Base-by-base conservation (phyloP, 306 rosid genomes). In the Crataegus laevigata region DNA sequence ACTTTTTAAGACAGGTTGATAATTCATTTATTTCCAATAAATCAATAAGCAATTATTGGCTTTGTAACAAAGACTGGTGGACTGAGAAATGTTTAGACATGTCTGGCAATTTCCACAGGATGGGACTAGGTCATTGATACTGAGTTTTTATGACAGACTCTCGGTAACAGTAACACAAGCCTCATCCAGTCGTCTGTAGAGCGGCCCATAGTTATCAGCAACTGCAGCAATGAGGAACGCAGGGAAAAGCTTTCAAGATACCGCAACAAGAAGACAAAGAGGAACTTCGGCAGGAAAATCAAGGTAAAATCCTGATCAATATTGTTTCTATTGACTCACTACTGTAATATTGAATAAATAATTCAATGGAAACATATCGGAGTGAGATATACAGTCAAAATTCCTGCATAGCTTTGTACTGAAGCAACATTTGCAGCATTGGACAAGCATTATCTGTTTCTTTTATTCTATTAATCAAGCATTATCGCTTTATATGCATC, bases 221-320 rank as follows among this genome's bases (percentile, higher is more conserved):
- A 91, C 86, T 88, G 89, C 85, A 91, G 79, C 78, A 84, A 85
- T 0, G 96, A 96, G 82, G 98, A 90, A 38, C 99, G 99, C 72
- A 78, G 2, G 59, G 96, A 96, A 80, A 89, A 96, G 86, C 98
- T 96, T 76, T 89, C 97, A 18, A 88, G 99, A 83, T 96, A 96
- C 82, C 86, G 99, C 84, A 92, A 83, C 69, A 96, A 96, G 91
- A 92, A 86, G 88, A 80, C 90, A 8, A 96, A 91, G 85, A 89
- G 99, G 84, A 96, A 96, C 72, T 96, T 96, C 19, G 97, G 97
- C 79, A 85, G 99, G 90, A 96, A 96, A 87, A 92, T 96, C 84
- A 96, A 96, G 99, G 99, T 96, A 88, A 65, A 43, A 18, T 60
- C 3, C 19, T 42, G 13, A 43, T 43, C 55, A 25, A 28, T 32